These are phyloP conservation scores for Collybia nuda DNA, from an alignment of 768 basidiomycete genomes.

Conservation along the genomic window DNA sequence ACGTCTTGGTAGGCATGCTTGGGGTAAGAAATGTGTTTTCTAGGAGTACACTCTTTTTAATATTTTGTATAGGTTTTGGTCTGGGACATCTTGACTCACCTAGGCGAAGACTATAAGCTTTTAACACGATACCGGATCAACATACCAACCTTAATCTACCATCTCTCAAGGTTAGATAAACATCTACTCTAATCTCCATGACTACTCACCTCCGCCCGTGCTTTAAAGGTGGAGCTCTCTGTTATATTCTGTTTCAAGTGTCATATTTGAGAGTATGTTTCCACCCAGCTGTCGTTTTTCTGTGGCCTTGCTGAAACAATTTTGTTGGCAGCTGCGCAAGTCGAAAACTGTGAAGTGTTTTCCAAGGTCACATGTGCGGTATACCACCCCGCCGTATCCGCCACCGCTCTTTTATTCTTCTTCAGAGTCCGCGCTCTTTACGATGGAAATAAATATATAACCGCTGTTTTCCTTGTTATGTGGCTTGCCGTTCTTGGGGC, in stretches of 20 bases:
- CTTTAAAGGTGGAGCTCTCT: conserved; percentile 16
- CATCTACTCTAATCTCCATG: neutral
- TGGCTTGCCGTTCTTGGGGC: neutral
- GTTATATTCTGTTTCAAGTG: conserved; percentile 16
- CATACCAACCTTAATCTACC: conserved; percentile 22
- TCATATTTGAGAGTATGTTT: neutral
- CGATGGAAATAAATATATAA: neutral
- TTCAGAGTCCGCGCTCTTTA: conserved; percentile 1
- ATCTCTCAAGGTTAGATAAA: conserved; percentile 26
- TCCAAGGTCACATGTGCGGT: neutral
- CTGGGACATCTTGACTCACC: conserved; percentile 29
- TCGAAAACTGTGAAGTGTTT: neutral
- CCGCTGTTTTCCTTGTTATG: neutral
- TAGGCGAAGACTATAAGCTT: conserved; percentile 25
- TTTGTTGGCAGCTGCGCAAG: neutral
- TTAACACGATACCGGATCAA: conserved; percentile 14
- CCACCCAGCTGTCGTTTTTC: neutral
- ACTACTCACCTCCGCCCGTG: neutral
- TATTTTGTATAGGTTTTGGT: conserved; percentile 17
- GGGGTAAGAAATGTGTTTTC: conserved; percentile 6
- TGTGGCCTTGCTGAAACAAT: too few species aligned
- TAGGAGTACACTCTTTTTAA: neutral
- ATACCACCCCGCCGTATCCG: neutral
- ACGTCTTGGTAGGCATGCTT: conserved; percentile 22
- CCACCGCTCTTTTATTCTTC: conserved; percentile 1